Percentiles rank a stretch among this genome's conserved stretches.
phyloP scores from a whole-genome alignment of 208 protist genomes.

The Naegleria lovaniensis region DNA sequence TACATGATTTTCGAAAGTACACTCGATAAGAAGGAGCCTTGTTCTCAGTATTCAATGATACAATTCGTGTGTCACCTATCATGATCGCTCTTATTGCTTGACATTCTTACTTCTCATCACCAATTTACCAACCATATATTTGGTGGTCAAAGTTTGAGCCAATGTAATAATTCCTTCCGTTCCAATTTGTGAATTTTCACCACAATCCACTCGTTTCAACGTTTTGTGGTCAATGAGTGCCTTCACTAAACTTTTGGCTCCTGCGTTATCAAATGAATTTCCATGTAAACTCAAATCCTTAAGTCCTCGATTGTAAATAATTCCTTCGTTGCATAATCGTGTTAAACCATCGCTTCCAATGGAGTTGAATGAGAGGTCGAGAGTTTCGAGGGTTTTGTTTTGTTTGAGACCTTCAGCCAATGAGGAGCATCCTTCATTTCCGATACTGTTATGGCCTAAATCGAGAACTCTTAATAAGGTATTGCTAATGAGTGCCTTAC shows the following conservation, averaged over 20 bases:
- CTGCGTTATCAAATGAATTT: background rate
- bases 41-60: too few species aligned
- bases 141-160: background rate
- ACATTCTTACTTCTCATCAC: conserved; percentile 12
- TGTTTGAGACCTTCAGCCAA: conserved; percentile 49
- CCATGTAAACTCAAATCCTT: background rate
- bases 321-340: background rate
- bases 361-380: conserved; percentile 47
- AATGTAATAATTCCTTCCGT: background rate
- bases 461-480: conserved; percentile 52
- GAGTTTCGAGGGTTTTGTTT: conserved; percentile 53
- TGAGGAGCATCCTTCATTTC: conserved; percentile 43
- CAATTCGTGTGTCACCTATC: too few species aligned
- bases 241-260: background rate
- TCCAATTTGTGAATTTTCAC: conserved; percentile 3
- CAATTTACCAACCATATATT: background rate
- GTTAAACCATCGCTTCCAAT: background rate
- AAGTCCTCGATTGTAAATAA: background rate
- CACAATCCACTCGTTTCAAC: background rate
- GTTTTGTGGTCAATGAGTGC: conserved; percentile 6
- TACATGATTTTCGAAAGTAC: too few species aligned
- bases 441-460: conserved; percentile 58
- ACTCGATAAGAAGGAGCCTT: too few species aligned
- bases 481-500: conserved; percentile 52
- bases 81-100: too few species aligned